Base-by-base conservation (phyloP, 2,329 filamentous ascomycete species). In the Pestalotiopsis sp. region DNA sequence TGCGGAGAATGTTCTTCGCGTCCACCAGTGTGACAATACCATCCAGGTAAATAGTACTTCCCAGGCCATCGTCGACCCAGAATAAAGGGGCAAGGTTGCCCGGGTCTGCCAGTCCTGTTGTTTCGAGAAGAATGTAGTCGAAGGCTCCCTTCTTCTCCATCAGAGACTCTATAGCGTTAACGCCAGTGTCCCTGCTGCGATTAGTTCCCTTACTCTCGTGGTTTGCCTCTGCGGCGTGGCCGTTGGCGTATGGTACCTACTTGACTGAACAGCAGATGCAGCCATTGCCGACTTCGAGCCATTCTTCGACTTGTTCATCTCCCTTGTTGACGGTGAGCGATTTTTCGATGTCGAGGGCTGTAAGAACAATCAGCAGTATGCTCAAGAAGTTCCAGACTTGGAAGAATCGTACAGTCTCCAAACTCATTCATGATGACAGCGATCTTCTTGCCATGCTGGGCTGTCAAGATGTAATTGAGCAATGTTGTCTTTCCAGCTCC, bases 181-280 rank as follows among this genome's bases (percentile, higher is more conserved):
- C 95, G 13, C 96, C 96, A 0, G 92, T 90, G 78, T 99, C 96
- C 82, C 92, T 94, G 59, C 0, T 13, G 22, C 17, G 22, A 22
- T 81, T 68, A 81, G 75, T 59, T 63, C 17, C 35, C 39, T 38
- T 38, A 39, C 38, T 48, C 55, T 57, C 44, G 17, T 13, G 24
- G 30, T 35, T 35, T n/a, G 9, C n/a, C 20, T n/a, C 17, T n/a
- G 44, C 44, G 20, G 44, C 9, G 20, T 52, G 7, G 30, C n/a
- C 26, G 7, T 40, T 66, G 44, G 58, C 20, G 20, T 62, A 48
- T 52, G 64, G 63, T 84, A 94, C 44, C 44, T 58, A 58, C 90
- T 98, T 99, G 74, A 98, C 94, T 3, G 94, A 97, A 81, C 96
- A 99, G 82, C 96, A 99, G 72, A 99, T 94, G 78, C 96, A 99